These are phyloP conservation scores for Solanum medicagineum DNA, from an alignment of 257 asterid species.

Conservation along the genomic window DNA sequence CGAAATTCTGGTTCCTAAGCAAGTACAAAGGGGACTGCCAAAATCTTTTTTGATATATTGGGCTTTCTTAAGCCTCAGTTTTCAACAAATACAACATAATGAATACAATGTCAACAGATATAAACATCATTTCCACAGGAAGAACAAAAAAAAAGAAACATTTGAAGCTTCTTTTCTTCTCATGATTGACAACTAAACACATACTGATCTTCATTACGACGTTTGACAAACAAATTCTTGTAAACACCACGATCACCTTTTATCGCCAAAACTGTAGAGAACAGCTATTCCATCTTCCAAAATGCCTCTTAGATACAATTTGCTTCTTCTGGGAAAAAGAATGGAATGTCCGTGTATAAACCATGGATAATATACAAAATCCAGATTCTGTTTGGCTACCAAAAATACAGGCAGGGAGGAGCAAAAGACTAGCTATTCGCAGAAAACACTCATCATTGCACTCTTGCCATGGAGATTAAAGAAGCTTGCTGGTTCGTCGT, in stretches of 20 bases:
- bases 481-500: constrained; percentile 67
- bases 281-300: constrained; percentile 5
- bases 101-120: neutral
- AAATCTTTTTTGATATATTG: neutral
- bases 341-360: constrained; percentile 10
- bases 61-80: neutral
- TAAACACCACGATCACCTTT: neutral
- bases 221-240: neutral
- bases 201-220: neutral
- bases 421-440: constrained; percentile 18
- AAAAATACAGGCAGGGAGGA: constrained; percentile 11
- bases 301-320: neutral
- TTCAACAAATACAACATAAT: neutral
- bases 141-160: neutral
- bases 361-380: constrained; percentile 34
- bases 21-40: neutral
- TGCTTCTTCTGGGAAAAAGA: constrained; percentile 23
- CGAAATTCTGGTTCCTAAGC: neutral
- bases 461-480: constrained; percentile 15
- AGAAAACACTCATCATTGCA: constrained; percentile 1
- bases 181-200: neutral
- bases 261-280: constrained; percentile 10
- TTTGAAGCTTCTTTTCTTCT: neutral
- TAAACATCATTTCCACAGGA: neutral
- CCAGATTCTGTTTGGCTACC: constrained; percentile 32